These are phyloP conservation scores for Vitis riparia DNA, from an alignment of 164 flowering plant genomes.

Conservation along the genomic window DNA sequence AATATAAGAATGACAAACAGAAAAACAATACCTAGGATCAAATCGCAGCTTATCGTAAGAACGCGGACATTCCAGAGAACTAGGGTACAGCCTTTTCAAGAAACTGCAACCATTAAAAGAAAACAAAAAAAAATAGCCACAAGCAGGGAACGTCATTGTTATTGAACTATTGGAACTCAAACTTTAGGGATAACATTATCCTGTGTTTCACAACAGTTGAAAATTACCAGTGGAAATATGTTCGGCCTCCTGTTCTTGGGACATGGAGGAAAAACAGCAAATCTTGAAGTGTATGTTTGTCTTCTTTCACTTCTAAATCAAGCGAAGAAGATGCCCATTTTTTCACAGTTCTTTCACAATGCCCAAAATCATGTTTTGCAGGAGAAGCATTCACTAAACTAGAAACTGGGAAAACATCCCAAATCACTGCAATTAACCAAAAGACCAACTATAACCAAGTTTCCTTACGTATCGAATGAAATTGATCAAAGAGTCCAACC, in stretches of 20 bases:
- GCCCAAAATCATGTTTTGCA: slow-evolving; percentile 42
- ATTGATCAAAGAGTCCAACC: not conserved
- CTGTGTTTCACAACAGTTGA: not conserved
- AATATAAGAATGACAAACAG: not conserved
- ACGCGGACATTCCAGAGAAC: slow-evolving; percentile 77
- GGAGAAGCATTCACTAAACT: slow-evolving; percentile 22
- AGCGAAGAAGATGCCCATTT: slow-evolving; percentile 72
- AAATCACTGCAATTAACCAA: not conserved
- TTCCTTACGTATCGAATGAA: no score
- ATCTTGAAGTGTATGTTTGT: slow-evolving; percentile 65
- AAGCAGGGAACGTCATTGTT: not conserved
- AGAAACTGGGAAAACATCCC: slow-evolving; percentile 27
- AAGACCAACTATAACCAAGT: not conserved
- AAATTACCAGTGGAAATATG: slow-evolving; percentile 84
- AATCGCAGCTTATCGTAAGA: slow-evolving; percentile 94
- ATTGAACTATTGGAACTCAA: not conserved
- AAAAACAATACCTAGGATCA: slow-evolving; percentile 69
- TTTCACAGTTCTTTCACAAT: slow-evolving; percentile 65
- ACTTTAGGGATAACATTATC: not conserved
- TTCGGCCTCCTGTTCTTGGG: slow-evolving; percentile 96
- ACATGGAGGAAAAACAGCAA: slow-evolving; percentile 92
- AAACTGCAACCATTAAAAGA: slow-evolving; percentile 51
- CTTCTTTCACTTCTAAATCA: slow-evolving; percentile 44
- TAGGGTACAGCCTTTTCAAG: slow-evolving; percentile 72
- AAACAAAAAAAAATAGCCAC: slow-evolving; percentile 1